These are phyloP conservation scores for Backusella parvicylindrica DNA, from an alignment of 192 early-diverging fungal species.

Conservation along the genomic window DNA sequence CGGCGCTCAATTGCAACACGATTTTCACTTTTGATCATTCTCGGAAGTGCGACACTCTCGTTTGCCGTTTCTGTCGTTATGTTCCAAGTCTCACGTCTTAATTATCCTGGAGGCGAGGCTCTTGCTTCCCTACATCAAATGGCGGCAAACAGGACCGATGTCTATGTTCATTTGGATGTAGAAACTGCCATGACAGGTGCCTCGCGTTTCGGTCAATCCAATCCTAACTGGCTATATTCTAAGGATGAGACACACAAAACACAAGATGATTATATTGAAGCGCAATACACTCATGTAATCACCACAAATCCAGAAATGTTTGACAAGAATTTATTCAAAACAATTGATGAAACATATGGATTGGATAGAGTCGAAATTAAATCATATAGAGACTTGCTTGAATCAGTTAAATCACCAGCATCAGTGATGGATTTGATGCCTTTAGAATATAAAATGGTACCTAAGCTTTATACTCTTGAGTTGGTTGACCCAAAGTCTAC, in stretches of 20 bases:
- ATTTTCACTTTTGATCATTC: conserved; percentile 18
- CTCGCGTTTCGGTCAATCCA: conserved; percentile 68
- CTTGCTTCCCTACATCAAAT: conserved; percentile 60
- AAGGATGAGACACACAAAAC: conserved; percentile 59
- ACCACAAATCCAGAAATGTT: conserved; percentile 39
- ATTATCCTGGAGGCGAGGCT: conserved; percentile 91
- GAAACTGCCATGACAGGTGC: conserved; percentile 81
- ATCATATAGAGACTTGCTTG: neutral
- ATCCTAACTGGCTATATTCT: conserved; percentile 58
- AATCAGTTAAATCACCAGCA: neutral
- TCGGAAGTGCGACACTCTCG: conserved; percentile 15
- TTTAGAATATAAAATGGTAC: conserved; percentile 14
- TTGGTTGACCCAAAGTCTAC: conserved; percentile 10
- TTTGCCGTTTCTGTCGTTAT: conserved; percentile 35
- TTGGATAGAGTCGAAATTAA: conserved; percentile 24
- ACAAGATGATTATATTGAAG: conserved; percentile 39
- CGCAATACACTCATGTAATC: conserved; percentile 50
- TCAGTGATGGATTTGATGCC: conserved; percentile 20
- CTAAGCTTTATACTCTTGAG: conserved; percentile 30
- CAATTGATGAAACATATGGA: conserved; percentile 42
- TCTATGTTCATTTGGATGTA: conserved; percentile 65
- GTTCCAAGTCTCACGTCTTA: conserved; percentile 61
- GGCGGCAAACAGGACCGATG: neutral
- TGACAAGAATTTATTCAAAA: conserved; percentile 28
- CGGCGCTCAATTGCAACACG: conserved; percentile 34